phyloP scores from a whole-genome alignment of 768 basidiomycete genomes.

The Agaricus sinodeliciosus region DNA sequence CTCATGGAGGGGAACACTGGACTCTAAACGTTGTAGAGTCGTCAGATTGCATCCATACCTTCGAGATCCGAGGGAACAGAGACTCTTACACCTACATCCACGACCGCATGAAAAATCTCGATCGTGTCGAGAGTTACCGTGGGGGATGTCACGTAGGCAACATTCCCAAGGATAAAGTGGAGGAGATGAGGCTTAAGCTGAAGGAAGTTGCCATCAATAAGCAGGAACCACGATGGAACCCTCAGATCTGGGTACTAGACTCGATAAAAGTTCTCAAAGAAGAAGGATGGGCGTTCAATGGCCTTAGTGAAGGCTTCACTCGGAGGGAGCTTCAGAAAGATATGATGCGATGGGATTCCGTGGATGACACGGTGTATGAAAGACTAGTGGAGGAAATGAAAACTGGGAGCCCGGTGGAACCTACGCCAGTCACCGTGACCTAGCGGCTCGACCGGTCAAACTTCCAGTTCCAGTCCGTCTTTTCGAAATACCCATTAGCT shows the following conservation, averaged over 20 bases:
- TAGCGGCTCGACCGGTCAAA: no score
- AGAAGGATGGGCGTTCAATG: conserved; percentile 3
- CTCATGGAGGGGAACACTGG: conserved; percentile 9
- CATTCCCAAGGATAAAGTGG: conserved; percentile 7
- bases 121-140: conserved; percentile 6
- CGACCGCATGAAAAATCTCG: conserved; percentile 3
- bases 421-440: not conserved
- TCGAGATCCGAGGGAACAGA: conserved; percentile 11
- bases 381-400: conserved; percentile 5
- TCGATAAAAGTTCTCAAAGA: conserved; percentile 9
- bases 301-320: conserved; percentile 5
- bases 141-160: conserved; percentile 13
- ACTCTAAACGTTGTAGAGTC: conserved; percentile 8
- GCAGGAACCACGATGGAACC: conserved; percentile 9
- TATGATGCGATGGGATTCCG: conserved; percentile 8
- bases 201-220: conserved; percentile 6
- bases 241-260: conserved; percentile 12
- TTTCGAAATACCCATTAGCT: no score
- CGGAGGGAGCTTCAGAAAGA: conserved; percentile 9
- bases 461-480: no score
- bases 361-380: conserved; percentile 11
- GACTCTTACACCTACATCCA: conserved; percentile 10
- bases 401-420: not conserved
- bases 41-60: conserved; percentile 1
- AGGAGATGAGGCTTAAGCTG: conserved; percentile 2